phyloP scores from a whole-genome alignment of 140 eudicot genomes.

The Senecio squalidus region DNA sequence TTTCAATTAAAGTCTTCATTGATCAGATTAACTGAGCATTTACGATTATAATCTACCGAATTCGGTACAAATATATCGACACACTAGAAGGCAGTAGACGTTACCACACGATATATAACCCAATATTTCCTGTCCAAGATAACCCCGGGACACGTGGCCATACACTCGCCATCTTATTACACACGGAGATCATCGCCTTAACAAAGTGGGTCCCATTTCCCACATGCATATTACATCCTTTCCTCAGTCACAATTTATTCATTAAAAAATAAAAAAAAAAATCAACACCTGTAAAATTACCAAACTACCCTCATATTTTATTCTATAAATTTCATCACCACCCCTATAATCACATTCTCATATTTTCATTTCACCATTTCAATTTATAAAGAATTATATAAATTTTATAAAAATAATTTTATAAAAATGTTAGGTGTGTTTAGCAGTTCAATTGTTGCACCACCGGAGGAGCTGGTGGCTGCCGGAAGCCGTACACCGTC shows the following conservation, averaged over 20 bases:
- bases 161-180: slow-evolving; percentile 12
- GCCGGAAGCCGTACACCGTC: slow-evolving; percentile 99
- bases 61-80: not conserved
- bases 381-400: not conserved
- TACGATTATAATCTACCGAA: no score
- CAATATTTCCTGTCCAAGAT: not conserved
- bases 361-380: slow-evolving; percentile 16
- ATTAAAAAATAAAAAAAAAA: not conserved
- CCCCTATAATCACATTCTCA: slow-evolving; percentile 33
- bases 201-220: slow-evolving; percentile 21
- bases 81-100: not conserved
- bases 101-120: not conserved
- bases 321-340: slow-evolving; percentile 29
- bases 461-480: slow-evolving; percentile 98
- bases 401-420: not conserved
- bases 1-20: no score
- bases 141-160: not conserved
- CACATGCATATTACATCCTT: slow-evolving; percentile 5
- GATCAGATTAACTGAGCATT: no score
- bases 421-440: slow-evolving; percentile 72
- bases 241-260: not conserved
- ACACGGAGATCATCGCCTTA: slow-evolving; percentile 40
- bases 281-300: not conserved
- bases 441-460: slow-evolving; percentile 73
- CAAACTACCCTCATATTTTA: slow-evolving; percentile 11